phyloP scores from a whole-genome alignment of 805 yeast species.

The Nakazawaea anatomiae region DNA sequence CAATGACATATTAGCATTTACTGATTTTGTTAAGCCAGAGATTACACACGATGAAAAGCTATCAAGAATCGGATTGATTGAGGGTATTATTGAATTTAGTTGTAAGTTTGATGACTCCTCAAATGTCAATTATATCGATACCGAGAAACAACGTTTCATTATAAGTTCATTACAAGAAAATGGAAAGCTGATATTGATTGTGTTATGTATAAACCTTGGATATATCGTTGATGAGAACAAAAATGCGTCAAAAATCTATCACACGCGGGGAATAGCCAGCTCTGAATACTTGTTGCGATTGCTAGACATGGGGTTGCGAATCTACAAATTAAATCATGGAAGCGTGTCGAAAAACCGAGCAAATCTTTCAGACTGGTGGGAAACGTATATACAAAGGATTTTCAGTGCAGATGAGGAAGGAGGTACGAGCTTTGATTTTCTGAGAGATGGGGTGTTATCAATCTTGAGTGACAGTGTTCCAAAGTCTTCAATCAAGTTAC shows the following conservation, averaged over 20 bases:
- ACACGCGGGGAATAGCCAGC: not conserved
- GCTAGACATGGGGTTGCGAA: not conserved
- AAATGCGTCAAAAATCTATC: not conserved
- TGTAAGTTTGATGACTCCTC: conserved; percentile 4
- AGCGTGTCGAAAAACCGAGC: not conserved
- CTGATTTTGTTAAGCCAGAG: not conserved
- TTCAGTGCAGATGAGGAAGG: not conserved
- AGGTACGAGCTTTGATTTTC: conserved; percentile 17
- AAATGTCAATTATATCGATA: conserved; percentile 3
- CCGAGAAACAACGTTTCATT: conserved; percentile 6
- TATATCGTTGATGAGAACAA: not conserved
- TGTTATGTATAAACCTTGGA: conserved; percentile 3
- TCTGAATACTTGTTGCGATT: not conserved
- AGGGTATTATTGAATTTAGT: conserved; percentile 8
- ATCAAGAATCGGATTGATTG: conserved; percentile 8
- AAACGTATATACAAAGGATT: not conserved
- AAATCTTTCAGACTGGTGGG: not conserved
- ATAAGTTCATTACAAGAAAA: not conserved
- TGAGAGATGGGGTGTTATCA: conserved; percentile 28
- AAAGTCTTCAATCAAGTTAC: conserved; percentile 22
- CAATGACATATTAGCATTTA: not conserved
- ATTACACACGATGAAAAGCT: not conserved
- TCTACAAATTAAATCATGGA: conserved; percentile 2
- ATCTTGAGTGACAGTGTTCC: conserved; percentile 20
- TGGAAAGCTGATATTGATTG: not conserved